These are phyloP conservation scores for Babesia ovata DNA, from an alignment of 169 alveolate species.

Conservation along the genomic window DNA sequence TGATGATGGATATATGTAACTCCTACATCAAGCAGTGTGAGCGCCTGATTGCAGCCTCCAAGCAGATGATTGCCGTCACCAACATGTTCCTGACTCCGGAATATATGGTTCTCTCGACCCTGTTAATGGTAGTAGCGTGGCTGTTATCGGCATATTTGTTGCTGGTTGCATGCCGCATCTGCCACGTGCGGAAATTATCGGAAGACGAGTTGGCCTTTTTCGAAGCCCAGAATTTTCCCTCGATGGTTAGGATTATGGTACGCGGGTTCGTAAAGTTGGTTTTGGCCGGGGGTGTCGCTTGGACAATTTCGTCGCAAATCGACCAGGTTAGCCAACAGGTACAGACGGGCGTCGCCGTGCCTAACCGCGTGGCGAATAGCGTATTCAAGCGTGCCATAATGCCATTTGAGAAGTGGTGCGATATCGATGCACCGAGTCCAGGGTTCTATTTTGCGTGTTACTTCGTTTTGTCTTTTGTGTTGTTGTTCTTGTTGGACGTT, in stretches of 20 bases:
- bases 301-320: not conserved
- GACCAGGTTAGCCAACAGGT: constrained; percentile 1
- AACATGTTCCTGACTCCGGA: constrained; percentile 29
- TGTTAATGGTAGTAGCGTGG: constrained; percentile 8
- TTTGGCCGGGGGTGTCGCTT: not conserved
- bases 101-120: constrained; percentile 5
- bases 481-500: constrained; percentile 1
- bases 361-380: not conserved
- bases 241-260: not conserved
- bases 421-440: not conserved
- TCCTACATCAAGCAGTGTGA: constrained; percentile 31
- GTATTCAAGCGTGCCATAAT: not conserved
- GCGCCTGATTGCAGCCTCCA: constrained; percentile 7
- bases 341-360: not conserved
- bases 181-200: not conserved
- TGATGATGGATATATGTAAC: constrained; percentile 2
- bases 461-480: not conserved
- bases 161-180: constrained; percentile 16
- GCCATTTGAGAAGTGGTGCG: constrained; percentile 11
- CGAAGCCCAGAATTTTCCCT: not conserved
- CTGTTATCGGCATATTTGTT: not conserved
- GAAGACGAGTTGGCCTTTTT: constrained; percentile 5
- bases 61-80: not conserved
- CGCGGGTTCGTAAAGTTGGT: constrained; percentile 8
- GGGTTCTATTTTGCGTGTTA: constrained; percentile 6